Percentiles rank a stretch among this genome's conserved stretches.
Conservation (phyloP, 140 eudicot species). For the Flaveria floridana region DNA sequence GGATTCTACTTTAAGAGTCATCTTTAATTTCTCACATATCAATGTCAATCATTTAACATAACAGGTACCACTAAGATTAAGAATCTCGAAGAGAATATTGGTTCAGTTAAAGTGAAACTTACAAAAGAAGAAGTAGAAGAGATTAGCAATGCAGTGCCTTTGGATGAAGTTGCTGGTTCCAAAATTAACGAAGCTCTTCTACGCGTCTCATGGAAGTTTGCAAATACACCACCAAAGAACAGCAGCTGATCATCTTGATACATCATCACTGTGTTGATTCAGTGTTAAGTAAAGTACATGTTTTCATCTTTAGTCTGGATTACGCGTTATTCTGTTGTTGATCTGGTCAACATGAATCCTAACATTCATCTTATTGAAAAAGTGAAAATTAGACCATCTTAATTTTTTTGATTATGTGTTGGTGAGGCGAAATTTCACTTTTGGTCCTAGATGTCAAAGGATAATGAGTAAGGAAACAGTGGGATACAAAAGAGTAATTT, state of each 20-base stretch:
- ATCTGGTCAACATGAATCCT: neutral
- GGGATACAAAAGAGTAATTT: too few species aligned
- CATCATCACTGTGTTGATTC: neutral
- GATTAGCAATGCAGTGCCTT: constrained; percentile 42
- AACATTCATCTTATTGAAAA: constrained; percentile 6
- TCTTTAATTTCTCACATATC: neutral
- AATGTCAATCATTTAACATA: constrained; percentile 19
- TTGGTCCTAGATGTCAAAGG: neutral
- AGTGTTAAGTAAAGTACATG: neutral
- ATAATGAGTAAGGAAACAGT: neutral
- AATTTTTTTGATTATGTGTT: neutral
- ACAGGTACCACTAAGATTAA: constrained; percentile 56
- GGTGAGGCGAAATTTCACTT: neutral
- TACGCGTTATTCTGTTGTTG: neutral
- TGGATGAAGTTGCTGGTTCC: constrained; percentile 51
- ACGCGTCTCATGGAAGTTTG: constrained; percentile 34
- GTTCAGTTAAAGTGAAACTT: constrained; percentile 48
- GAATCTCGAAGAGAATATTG: constrained; percentile 51
- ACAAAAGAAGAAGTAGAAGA: constrained; percentile 46
- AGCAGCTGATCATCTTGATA: constrained; percentile 10
- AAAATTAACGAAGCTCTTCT: constrained; percentile 33
- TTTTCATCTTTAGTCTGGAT: neutral
- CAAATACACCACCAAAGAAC: constrained; percentile 44
- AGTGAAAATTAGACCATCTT: neutral
- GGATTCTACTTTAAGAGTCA: neutral